Conservation (phyloP, 139 green algal species). For the Coccomyxa sp. region DNA sequence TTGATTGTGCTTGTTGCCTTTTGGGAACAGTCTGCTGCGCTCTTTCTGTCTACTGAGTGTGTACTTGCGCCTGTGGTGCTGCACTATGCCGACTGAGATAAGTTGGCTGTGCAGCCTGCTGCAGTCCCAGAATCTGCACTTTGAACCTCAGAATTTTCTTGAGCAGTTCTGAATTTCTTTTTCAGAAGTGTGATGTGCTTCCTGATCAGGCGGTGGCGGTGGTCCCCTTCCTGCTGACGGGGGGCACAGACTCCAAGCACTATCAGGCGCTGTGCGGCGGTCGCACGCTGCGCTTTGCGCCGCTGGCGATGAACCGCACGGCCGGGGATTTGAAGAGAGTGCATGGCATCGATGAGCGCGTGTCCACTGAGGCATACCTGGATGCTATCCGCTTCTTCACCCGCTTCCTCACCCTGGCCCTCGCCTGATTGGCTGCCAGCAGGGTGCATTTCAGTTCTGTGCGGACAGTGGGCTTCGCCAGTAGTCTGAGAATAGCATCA, state of each 20-base stretch:
- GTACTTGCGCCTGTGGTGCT: too few species aligned
- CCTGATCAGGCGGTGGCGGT: constrained; percentile 25
- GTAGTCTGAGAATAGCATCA: too few species aligned
- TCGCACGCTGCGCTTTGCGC: constrained; percentile 51
- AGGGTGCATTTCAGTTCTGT: too few species aligned
- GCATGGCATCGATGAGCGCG: constrained; percentile 63
- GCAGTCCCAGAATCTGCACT: background rate
- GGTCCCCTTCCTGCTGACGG: constrained; percentile 41
- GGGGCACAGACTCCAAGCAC: constrained; percentile 47
- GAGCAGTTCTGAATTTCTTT: too few species aligned
- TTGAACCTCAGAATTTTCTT: too few species aligned
- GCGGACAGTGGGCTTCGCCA: too few species aligned
- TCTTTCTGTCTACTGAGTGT: too few species aligned
- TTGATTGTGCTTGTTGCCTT: too few species aligned
- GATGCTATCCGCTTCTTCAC: constrained; percentile 39
- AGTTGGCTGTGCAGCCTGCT: background rate
- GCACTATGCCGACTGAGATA: too few species aligned
- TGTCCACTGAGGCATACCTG: constrained; percentile 22
- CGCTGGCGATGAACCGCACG: constrained; percentile 21
- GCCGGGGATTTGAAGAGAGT: constrained; percentile 40
- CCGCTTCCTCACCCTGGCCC: constrained; percentile 7
- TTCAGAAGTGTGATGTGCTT: background rate
- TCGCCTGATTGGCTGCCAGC: background rate
- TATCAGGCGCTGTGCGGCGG: constrained; percentile 34
- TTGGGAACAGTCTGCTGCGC: too few species aligned